Base-by-base conservation (phyloP, 768 basidiomycete genomes). In the Lactarius sanguifluus region DNA sequence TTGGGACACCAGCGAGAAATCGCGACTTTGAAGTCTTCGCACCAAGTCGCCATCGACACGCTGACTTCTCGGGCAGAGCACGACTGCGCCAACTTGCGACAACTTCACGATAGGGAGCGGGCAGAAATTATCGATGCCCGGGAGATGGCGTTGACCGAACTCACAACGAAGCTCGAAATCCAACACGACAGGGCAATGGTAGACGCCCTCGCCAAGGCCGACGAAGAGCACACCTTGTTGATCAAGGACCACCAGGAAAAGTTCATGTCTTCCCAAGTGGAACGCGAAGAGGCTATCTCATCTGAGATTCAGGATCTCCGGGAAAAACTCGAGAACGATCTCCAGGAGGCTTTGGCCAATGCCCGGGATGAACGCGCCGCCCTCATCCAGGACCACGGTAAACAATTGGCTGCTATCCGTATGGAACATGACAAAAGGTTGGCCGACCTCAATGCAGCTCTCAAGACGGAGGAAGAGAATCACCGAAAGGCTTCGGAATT, bases 1-100 rank as follows among this genome's bases (percentile, higher is more conserved):
- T 81, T 76, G 41, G 79, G 79, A 10, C 87, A 92, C 69, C 80
- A 84, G 57, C 81, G 81, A 65, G 86, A 88, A 55, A 66, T 85
- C n/a, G 73, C 78, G 8, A 74, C 79, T 36, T 73, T 90, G 66
- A 81, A 82, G 72, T 75, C 75, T 8, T 74, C 78, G 5, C 87
- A 91, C 71, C 75, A 80, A 20, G 70, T 74, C 9, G 77, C 76
- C 2, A 70, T 88, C 34, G 70, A 72, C 36, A 72, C 70, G 5
- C 68, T 70, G 5, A 50, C 64, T 36, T 54, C 72, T 15, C 71
- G 76, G 36, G 74, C 76, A 41, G 78, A 82, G 65, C 75, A 78
- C 54, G 78, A 81, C 57, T 76, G 77, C 38, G 54, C 70, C 2
- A 71, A 75, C 3, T 70, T 83, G 25, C 65, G 78, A 30, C 73